Percentiles rank a stretch among this genome's conserved stretches.
These are phyloP conservation scores for Thalassiosira sp. DNA, from an alignment of 352 stramenopile species.

Conservation along the genomic window DNA sequence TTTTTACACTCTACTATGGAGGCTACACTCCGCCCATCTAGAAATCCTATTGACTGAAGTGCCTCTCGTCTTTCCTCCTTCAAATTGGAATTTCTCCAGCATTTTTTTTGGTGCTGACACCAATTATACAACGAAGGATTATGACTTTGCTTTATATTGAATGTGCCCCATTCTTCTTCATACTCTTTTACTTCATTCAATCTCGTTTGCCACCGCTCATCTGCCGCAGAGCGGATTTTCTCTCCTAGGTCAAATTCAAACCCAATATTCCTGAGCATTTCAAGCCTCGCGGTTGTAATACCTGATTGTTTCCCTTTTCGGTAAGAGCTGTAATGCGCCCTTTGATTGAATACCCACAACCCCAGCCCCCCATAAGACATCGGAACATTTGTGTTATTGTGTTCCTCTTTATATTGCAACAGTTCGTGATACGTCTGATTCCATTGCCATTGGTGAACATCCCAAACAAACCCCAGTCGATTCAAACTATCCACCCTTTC, in stretches of 20 bases:
- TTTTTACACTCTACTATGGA: no score
- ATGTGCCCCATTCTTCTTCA: slow-evolving; percentile 23
- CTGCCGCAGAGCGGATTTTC: slow-evolving; percentile 23
- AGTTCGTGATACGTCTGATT: slow-evolving; percentile 49
- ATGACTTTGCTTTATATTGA: slow-evolving; percentile 27
- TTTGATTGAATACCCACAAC: slow-evolving; percentile 49
- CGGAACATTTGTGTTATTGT: slow-evolving; percentile 36
- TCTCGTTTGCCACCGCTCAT: slow-evolving; percentile 36
- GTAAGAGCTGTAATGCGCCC: slow-evolving; percentile 43
- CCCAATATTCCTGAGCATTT: slow-evolving; percentile 33
- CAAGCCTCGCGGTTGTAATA: slow-evolving; percentile 23
- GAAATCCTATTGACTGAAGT: slow-evolving; percentile 28
- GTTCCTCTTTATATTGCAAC: slow-evolving; percentile 28
- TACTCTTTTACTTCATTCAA: slow-evolving; percentile 42
- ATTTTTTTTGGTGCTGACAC: slow-evolving; percentile 41
- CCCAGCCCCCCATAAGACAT: slow-evolving; percentile 41
- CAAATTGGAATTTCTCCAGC: slow-evolving; percentile 20
- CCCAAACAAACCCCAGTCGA: slow-evolving; percentile 41
- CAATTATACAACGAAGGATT: slow-evolving; percentile 47
- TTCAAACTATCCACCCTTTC: slow-evolving; percentile 35
- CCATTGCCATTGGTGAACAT: slow-evolving; percentile 53
- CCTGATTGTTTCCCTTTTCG: slow-evolving; percentile 33
- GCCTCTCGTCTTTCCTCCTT: slow-evolving; percentile 33
- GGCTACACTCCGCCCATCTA: no score
- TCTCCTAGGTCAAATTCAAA: slow-evolving; percentile 42